Percentiles rank a stretch among this genome's conserved stretches.
phyloP scores from a whole-genome alignment of 139 green algal genomes.

The Chlorella sp. region DNA sequence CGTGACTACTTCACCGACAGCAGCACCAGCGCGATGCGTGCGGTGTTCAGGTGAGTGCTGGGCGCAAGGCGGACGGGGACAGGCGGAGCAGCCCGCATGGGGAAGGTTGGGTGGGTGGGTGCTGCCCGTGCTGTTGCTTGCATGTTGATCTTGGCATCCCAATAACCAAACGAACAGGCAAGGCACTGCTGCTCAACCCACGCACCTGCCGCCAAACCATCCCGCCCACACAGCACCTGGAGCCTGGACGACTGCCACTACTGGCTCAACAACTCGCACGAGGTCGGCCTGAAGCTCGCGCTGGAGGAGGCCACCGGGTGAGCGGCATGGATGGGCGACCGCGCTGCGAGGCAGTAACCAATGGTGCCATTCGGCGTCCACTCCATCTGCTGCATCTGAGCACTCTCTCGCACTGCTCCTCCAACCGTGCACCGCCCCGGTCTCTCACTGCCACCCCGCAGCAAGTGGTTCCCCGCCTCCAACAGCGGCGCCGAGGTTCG shows the following conservation, averaged over 20 bases:
- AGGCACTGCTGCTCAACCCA: background rate
- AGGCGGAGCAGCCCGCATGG: background rate
- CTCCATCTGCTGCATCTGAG: no score
- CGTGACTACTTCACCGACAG: slow-evolving; percentile 80
- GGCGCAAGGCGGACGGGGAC: background rate
- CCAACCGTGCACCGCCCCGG: no score
- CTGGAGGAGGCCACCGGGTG: slow-evolving; percentile 67
- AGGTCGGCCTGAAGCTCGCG: slow-evolving; percentile 71
- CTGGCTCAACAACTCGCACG: slow-evolving; percentile 67
- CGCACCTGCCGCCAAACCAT: background rate
- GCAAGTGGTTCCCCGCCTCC: slow-evolving; percentile 84
- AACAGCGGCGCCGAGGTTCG: slow-evolving; percentile 81
- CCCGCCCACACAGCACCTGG: slow-evolving; percentile 55
- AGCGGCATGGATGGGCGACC: no score
- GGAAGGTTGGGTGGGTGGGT: no score
- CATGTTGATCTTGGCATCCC: no score
- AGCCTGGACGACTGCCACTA: slow-evolving; percentile 65
- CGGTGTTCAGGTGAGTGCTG: slow-evolving; percentile 59
- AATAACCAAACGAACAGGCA: no score
- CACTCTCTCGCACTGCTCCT: no score
- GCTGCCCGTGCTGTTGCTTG: no score
- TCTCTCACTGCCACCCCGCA: background rate
- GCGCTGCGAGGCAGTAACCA: no score
- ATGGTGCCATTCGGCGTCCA: no score
- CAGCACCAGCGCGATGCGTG: slow-evolving; percentile 54